A percentile compares a stretch with the other conserved stretches of the same genome.
These are phyloP conservation scores for Durio zibethinus DNA, from an alignment of 345 rosid species.

Conservation along the genomic window DNA sequence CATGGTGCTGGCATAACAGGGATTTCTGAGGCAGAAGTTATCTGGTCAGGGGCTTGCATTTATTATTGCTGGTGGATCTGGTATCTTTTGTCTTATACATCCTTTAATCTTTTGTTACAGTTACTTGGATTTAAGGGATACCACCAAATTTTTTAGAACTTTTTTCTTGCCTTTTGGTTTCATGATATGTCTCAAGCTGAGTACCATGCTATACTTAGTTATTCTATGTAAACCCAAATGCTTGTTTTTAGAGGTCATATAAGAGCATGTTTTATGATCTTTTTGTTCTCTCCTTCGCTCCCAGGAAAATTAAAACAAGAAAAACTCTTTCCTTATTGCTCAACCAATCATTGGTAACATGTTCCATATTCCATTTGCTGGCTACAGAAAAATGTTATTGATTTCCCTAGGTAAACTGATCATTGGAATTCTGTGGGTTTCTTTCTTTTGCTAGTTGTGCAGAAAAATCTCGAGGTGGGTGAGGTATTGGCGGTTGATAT, in stretches of 20 bases:
- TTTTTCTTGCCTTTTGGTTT: not conserved
- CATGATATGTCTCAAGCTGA: not conserved
- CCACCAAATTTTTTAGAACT: not conserved
- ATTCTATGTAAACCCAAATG: not conserved
- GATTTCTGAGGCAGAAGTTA: slow-evolving; percentile 81
- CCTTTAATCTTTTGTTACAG: not conserved
- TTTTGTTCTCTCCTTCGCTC: not conserved
- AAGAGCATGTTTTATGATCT: not conserved
- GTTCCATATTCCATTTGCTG: not conserved
- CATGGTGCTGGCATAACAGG: slow-evolving; percentile 42
- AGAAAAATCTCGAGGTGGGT: slow-evolving; percentile 90
- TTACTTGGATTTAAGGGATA: not conserved
- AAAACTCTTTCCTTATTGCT: not conserved
- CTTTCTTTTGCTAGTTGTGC: slow-evolving; percentile 59
- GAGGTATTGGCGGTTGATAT: slow-evolving; percentile 83
- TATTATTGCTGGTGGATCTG: slow-evolving; percentile 92
- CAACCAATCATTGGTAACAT: not conserved
- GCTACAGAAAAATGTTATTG: not conserved
- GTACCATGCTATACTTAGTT: not conserved
- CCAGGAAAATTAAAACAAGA: not conserved
- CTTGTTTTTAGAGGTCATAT: not conserved
- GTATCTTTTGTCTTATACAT: slow-evolving; percentile 39
- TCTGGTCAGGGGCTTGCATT: slow-evolving; percentile 97
- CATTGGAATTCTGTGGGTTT: not conserved
- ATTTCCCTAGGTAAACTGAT: slow-evolving; percentile 13